Percentiles rank a stretch among this genome's conserved stretches.
Evolutionary conservation across 208 protist species (phyloP).

Genomic region (Tetramitus jugosus): DNA sequence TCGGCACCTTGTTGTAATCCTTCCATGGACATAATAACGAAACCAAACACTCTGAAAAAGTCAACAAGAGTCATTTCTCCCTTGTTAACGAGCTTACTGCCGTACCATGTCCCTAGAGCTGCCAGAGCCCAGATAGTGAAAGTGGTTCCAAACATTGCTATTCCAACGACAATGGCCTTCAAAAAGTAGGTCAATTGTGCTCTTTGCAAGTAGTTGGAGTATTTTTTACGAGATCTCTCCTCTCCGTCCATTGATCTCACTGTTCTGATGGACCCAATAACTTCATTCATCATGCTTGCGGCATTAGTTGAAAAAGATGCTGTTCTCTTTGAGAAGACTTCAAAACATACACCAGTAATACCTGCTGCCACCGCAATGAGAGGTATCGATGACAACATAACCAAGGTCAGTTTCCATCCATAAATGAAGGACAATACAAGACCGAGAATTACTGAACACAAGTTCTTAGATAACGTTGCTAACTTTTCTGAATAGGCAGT

Average conservation of each 20-base stretch:
- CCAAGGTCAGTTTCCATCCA: background rate
- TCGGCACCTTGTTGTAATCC: background rate
- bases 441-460: background rate
- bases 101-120: background rate
- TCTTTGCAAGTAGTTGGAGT: background rate
- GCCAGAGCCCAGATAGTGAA: background rate
- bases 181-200: background rate
- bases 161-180: background rate
- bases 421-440: background rate
- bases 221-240: background rate
- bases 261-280: background rate
- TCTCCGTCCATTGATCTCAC: background rate
- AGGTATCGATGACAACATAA: background rate
- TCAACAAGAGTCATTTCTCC: background rate
- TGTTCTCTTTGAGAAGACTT: background rate
- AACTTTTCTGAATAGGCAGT: background rate
- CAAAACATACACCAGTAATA: background rate
- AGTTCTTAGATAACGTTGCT: background rate
- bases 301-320: background rate
- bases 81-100: background rate
- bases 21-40: background rate
- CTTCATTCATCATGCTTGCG: background rate
- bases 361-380: background rate
- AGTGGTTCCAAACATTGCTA: background rate
- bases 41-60: background rate